phyloP scores from a whole-genome alignment of 805 yeast species.

The Sungouiozyma intestinalis region DNA sequence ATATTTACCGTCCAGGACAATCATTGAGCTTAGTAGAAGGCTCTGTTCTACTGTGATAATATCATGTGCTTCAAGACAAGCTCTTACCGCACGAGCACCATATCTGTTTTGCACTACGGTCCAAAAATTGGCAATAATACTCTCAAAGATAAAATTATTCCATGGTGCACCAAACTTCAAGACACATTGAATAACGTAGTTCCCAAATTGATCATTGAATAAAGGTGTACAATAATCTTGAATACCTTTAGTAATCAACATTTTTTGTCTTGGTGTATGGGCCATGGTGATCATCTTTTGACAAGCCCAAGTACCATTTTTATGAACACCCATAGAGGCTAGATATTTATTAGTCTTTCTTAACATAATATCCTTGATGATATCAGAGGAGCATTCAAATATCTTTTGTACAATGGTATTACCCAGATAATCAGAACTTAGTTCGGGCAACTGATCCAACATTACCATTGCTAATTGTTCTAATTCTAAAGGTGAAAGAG shows the following conservation, averaged over 20 bases:
- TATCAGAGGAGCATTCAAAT: slow-evolving; percentile 59
- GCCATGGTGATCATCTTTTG: slow-evolving; percentile 85
- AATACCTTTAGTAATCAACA: slow-evolving; percentile 56
- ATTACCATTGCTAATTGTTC: slow-evolving; percentile 77
- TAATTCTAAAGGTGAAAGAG: slow-evolving; percentile 47
- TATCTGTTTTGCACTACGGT: slow-evolving; percentile 79
- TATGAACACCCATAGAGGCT: slow-evolving; percentile 89
- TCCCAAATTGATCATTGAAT: slow-evolving; percentile 93
- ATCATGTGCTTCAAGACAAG: slow-evolving; percentile 75
- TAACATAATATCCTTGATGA: slow-evolving; percentile 71
- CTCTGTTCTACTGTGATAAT: slow-evolving; percentile 54
- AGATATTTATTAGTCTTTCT: slow-evolving; percentile 66
- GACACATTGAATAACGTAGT: slow-evolving; percentile 91
- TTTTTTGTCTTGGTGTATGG: slow-evolving; percentile 49
- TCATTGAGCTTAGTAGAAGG: slow-evolving; percentile 62
- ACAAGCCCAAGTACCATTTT: slow-evolving; percentile 99
- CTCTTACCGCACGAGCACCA: slow-evolving; percentile 91
- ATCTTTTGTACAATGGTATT: slow-evolving; percentile 92
- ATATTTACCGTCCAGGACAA: slow-evolving; percentile 67
- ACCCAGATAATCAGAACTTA: slow-evolving; percentile 87
- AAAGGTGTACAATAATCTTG: slow-evolving; percentile 75
- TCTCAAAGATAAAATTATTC: slow-evolving; percentile 81
- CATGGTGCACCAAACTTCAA: slow-evolving; percentile 81
- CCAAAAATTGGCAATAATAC: slow-evolving; percentile 66
- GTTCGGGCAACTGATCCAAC: slow-evolving; percentile 80